Evolutionary conservation across 352 stramenopile genomes (phyloP), one percentile per base, ranked within the genome.

Genomic region (Globisporangium nodosum): DNA sequence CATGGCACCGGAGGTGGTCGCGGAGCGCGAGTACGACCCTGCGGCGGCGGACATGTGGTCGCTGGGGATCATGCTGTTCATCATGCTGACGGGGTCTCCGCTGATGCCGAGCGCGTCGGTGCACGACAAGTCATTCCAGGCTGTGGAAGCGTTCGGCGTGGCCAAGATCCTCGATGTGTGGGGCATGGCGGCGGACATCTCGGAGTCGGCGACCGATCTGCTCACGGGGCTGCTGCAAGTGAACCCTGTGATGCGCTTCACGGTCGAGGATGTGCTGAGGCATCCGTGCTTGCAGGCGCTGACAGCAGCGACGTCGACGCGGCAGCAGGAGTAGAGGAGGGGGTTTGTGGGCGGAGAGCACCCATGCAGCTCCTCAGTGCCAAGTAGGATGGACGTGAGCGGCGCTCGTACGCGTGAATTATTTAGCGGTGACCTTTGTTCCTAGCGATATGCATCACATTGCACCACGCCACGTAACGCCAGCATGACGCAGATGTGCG

Each of bases 11-110:
- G 78, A 88, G 62, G 76, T 85, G 3, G 65, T 78, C 21, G 56
- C 59, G 3, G 54, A 64, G 12, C 30, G 66, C 18, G 16, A 40
- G 27, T 87, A 87, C 68, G 69, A 83, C 42, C 76, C 74, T 0
- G 59, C 60, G 13, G 73, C 51, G 2, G 78, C 78, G n/a, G 81
- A 90, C 35, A 69, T 87, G 56, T 88, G 78, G 81, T 87, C 81
- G 20, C 67, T 90, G 1, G 78, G 81, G 6, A 65, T 87, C 30
- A 64, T 90, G 45, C 58, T 90, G 12, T 89, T 85, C 69, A 75
- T 87, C 58, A 78, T 87, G 68, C 30, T 89, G 24, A 78, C 73
- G 4, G 81, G 81, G 0, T 81, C 78, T 9, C 78, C 76, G 18
- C 67, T 85, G 1, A 61, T 72, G 20, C 58, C 64, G 1, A 65